Base-by-base conservation (phyloP, 1,139 yeast genomes). In the Kodamaea fungicola region DNA sequence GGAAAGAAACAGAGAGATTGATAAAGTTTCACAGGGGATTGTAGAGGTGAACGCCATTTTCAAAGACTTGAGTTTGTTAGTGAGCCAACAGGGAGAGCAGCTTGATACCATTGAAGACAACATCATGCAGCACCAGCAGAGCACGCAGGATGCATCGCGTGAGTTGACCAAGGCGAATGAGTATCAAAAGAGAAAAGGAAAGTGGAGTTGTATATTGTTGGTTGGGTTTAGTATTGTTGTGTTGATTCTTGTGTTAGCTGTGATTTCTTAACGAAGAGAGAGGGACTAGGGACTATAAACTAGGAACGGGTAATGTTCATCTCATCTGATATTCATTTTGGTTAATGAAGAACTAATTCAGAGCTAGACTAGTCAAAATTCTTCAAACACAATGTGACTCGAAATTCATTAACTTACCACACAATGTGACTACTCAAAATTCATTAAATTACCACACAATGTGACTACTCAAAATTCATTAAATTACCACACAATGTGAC, bases 81-180 rank as follows among this genome's bases (percentile, higher is more conserved):
- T 89, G 1, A 71, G 74, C 38, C 92, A 86, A 54, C 97, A 89
- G 55, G 96, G 96, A 4, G 81, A 77, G 28, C 90, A 85, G 47
- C 72, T 89, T 22, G 95, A 87, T 54, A 77, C 88, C 0, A 79
- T 89, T 12, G 96, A 88, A 52, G 88, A 83, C 42, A 88, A 88
- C 56, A 70, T 89, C 35, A 62, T 80, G 22, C 78, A 74, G 40
- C 64, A 83, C 40, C 78, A 81, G n/a, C 73, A 70, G 19, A 83
- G 86, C 49, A 74, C 88, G 8, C 83, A 80, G 40, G 75, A 73
- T 42, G 96, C 96, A 0, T 73, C 78, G 26, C 71, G 75, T 22
- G 94, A 88, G 52, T 68, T 89, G 40, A 60, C 59, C 8, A 79
- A 78, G 50, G 96, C 96, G 3, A 78, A 87, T 45, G 80, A 80